These are phyloP conservation scores for Helicocarpus griseus DNA, from an alignment of 2,329 filamentous ascomycete genomes.

Conservation along the genomic window DNA sequence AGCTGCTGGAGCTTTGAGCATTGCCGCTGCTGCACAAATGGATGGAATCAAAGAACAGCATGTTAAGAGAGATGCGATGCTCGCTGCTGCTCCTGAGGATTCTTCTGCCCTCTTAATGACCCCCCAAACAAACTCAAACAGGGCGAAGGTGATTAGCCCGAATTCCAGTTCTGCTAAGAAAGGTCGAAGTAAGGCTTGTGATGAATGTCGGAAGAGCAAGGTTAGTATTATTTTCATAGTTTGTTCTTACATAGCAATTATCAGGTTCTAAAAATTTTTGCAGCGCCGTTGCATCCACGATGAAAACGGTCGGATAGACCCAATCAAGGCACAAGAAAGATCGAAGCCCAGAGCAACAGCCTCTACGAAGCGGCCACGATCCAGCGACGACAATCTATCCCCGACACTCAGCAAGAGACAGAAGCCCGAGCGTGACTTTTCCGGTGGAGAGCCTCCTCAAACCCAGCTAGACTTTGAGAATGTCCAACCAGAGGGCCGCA, in stretches of 20 bases:
- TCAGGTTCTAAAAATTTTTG: conserved; percentile 10
- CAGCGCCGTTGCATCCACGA: conserved; percentile 59
- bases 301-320: conserved; percentile 54
- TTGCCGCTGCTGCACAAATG: background rate
- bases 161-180: conserved; percentile 38
- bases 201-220: conserved; percentile 59
- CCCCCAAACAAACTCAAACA: conserved; percentile 3
- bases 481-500: background rate
- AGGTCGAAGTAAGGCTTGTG: conserved; percentile 54
- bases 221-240: conserved; percentile 31
- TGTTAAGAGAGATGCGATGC: background rate
- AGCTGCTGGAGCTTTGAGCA: background rate
- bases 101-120: background rate
- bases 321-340: conserved; percentile 52
- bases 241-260: conserved; percentile 14
- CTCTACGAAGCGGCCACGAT: conserved; percentile 45
- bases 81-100: background rate
- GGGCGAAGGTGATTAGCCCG: conserved; percentile 22
- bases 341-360: conserved; percentile 49
- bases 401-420: conserved; percentile 21
- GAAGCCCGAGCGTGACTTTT: conserved; percentile 26
- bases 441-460: conserved; percentile 7
- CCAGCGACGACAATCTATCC: conserved; percentile 30
- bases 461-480: background rate
- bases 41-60: background rate